Evolutionary conservation across 345 rosid genomes (phyloP), one percentile per base, ranked within the genome.

Genomic region (Camelina neglecta): DNA sequence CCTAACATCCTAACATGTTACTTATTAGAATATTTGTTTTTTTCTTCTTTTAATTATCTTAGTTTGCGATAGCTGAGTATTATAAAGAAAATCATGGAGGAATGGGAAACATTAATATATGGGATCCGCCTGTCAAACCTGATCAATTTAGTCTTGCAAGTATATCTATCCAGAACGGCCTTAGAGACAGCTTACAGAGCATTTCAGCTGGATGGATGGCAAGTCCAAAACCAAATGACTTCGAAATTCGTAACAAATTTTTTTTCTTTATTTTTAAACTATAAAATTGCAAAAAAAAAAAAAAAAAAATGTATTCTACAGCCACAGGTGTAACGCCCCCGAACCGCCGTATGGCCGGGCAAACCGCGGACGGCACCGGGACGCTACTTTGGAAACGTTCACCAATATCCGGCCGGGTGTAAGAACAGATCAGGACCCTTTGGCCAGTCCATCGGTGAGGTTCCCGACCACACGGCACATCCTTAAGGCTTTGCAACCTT

Each of bases 161-260:
- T 75, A 36, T 74, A 47, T 35, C 29, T 54, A 2, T 66, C 4
- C 44, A 10, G 3, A 59, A 42, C 24, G 77, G 72, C 16, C 6
- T 1, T 29, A 39, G 23, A 56, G 47, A 55, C 3, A 11, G 10
- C 13, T 35, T 59, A 11, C 15, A 49, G 9, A 39, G n/a, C 67
- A 49, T 75, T 1, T 16, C 41, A 48, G 73, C 73, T 59, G 79
- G 79, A 60, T 75, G 74, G 79, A 60, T 67, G 5, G 79, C 51
- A 75, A 68, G 79, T 75, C 16, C 4, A 21, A 23, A 18, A 56
- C 12, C 8, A 44, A 12, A 8, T 41, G 42, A 42, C 31, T 26
- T 69, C 2, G 0, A 41, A 26, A 69, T 55, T 56, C n/a, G 11
- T 41, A 18, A 41, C 1, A 21, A 21, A 1, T 21, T 21, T 21